Percentiles rank a stretch among this genome's conserved stretches.
Conservation (phyloP, 2,329 filamentous ascomycete species). For the Colletotrichum lini region DNA sequence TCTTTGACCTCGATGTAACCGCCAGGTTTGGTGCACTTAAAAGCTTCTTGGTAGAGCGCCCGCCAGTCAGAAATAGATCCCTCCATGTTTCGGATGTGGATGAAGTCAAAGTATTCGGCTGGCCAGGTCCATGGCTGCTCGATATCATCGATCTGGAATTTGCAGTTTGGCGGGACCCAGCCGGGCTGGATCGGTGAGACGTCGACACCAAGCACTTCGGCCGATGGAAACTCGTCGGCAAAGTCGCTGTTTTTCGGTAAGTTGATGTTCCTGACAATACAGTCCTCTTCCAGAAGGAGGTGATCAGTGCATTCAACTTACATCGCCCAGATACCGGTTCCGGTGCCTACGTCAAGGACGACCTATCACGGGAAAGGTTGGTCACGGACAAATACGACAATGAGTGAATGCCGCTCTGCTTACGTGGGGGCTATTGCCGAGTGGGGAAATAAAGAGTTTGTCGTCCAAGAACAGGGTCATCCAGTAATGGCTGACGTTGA, state of each 20-base stretch:
- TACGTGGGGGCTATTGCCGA: slow-evolving; percentile 27
- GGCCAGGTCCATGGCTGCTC: slow-evolving; percentile 64
- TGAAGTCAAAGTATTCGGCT: slow-evolving; percentile 67
- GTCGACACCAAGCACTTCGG: slow-evolving; percentile 64
- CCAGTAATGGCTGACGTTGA: slow-evolving; percentile 47
- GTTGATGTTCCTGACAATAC: background rate
- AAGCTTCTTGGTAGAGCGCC: slow-evolving; percentile 52
- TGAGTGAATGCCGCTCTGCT: background rate
- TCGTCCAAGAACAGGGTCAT: slow-evolving; percentile 46
- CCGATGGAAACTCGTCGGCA: slow-evolving; percentile 59
- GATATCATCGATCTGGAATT: slow-evolving; percentile 76
- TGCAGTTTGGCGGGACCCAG: slow-evolving; percentile 72
- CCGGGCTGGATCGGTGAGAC: slow-evolving; percentile 70
- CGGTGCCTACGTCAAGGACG: slow-evolving; percentile 60
- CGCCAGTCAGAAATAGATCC: slow-evolving; percentile 69
- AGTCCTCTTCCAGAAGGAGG: too few relatives aligned
- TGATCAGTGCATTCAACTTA: too few relatives aligned
- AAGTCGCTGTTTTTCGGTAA: slow-evolving; percentile 58
- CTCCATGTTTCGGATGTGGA: slow-evolving; percentile 69
- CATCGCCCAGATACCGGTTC: slow-evolving; percentile 62
- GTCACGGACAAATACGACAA: too few relatives aligned
- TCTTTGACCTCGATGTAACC: slow-evolving; percentile 49
- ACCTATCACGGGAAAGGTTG: too few relatives aligned
- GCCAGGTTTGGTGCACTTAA: slow-evolving; percentile 62
- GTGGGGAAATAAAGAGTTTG: slow-evolving; percentile 40